Percentiles rank a stretch among this genome's conserved stretches.
Conservation (phyloP, 352 stramenopile genomes). For the Globisporangium echinulatum region DNA sequence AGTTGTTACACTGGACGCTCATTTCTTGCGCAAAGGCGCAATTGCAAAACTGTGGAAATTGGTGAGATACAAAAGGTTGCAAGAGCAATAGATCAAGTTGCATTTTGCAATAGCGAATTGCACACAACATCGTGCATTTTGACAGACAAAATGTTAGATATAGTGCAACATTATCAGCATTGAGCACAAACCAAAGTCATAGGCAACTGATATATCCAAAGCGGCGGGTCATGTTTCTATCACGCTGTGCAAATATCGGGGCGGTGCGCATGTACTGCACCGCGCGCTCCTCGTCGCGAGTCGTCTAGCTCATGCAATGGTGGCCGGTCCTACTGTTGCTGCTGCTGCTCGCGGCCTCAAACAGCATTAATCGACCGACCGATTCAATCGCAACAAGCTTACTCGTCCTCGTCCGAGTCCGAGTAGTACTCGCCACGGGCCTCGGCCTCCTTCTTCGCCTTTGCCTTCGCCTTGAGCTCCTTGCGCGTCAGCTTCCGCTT, state of each 20-base stretch:
- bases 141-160: neutral
- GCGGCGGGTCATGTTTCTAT: constrained; percentile 16
- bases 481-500: constrained; percentile 89
- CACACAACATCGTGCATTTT: too few relatives aligned
- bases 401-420: constrained; percentile 73
- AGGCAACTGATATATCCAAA: neutral
- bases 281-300: neutral
- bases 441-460: constrained; percentile 86
- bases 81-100: too few relatives aligned
- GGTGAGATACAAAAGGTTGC: too few relatives aligned
- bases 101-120: neutral
- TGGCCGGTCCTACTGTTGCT: too few relatives aligned
- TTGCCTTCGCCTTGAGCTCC: constrained; percentile 84
- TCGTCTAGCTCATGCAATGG: neutral
- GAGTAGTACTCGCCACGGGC: constrained; percentile 79
- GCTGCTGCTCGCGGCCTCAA: neutral
- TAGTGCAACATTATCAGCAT: neutral
- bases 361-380: neutral
- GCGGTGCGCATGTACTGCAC: constrained; percentile 9
- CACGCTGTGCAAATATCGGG: constrained; percentile 36
- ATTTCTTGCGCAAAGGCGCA: too few relatives aligned
- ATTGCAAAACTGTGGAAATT: too few relatives aligned
- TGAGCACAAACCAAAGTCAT: neutral
- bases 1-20: neutral
- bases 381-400: constrained; percentile 19